A percentile compares a stretch with the other conserved stretches of the same genome.
Evolutionary conservation across 2,329 filamentous ascomycete species (phyloP).

Genomic region (Scorias spongiosa): DNA sequence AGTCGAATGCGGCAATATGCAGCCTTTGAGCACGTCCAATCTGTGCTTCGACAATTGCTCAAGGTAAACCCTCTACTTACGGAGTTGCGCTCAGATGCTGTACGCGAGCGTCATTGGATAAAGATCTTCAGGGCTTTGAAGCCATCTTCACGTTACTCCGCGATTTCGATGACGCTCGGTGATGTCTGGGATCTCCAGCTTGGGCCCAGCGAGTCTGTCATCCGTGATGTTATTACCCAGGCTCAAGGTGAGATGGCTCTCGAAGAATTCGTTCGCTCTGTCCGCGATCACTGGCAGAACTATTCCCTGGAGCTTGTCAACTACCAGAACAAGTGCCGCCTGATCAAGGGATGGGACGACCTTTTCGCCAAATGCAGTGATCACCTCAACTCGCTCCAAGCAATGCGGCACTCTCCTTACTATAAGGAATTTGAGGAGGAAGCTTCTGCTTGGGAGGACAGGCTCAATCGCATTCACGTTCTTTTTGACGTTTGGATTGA

Average conservation of each 20-base stretch:
- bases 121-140: constrained; percentile 95
- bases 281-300: constrained; percentile 91
- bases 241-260: constrained; percentile 96
- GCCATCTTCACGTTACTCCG: constrained; percentile 84
- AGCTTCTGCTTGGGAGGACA: constrained; percentile 92
- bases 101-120: constrained; percentile 90
- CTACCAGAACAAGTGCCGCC: constrained; percentile 94
- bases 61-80: constrained; percentile 81
- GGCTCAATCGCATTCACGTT: constrained; percentile 90
- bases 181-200: constrained; percentile 98
- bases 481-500: constrained; percentile 99
- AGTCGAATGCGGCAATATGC: constrained; percentile 98
- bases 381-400: constrained; percentile 90
- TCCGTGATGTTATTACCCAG: constrained; percentile 86
- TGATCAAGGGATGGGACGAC: constrained; percentile 96
- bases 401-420: constrained; percentile 97
- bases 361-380: constrained; percentile 97
- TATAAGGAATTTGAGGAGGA: constrained; percentile 99
- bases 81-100: constrained; percentile 90
- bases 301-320: constrained; percentile 89
- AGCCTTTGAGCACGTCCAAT: constrained; percentile 97
- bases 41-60: constrained; percentile 68
- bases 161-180: constrained; percentile 87
- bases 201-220: constrained; percentile 68
- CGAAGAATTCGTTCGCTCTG: constrained; percentile 92